Evolutionary conservation across 1,284 basidiomycete genomes (phyloP).

Genomic region (Moesziomyces sp.): DNA sequence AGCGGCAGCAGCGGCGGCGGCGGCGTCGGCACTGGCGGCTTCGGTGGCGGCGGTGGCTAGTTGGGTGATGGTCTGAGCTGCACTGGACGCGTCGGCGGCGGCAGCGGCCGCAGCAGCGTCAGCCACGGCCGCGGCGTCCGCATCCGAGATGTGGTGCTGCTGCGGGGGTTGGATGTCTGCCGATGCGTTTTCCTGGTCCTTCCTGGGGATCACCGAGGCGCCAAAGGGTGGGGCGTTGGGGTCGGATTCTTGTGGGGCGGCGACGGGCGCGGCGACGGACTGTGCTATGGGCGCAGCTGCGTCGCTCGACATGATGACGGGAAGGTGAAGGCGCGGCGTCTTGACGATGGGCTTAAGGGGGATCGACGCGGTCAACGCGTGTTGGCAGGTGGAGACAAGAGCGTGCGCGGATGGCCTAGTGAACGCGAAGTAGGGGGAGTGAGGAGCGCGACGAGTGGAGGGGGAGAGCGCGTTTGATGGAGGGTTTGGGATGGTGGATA

Average conservation of each 20-base stretch:
- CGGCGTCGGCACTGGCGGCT: slow-evolving; percentile 6
- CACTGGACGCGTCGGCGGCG: slow-evolving; percentile 42
- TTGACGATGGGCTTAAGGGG: background rate
- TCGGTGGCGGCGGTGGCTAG: slow-evolving; percentile 38
- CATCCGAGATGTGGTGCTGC: background rate
- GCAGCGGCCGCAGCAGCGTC: slow-evolving; percentile 28
- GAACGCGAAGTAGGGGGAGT: too few relatives aligned
- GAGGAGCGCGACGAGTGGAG: too few relatives aligned
- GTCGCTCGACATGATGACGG: slow-evolving; percentile 24
- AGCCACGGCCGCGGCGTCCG: slow-evolving; percentile 20
- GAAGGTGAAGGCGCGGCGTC: background rate
- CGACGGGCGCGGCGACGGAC: slow-evolving; percentile 12
- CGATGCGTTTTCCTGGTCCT: background rate
- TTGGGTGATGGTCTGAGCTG: slow-evolving; percentile 45
- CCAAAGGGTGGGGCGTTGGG: slow-evolving; percentile 8
- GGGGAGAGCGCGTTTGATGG: too few relatives aligned
- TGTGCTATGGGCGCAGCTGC: slow-evolving; percentile 4
- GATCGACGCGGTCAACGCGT: slow-evolving; percentile 4
- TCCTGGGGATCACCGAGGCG: slow-evolving; percentile 5
- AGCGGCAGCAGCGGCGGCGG: slow-evolving; percentile 23
- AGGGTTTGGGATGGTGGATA: too few relatives aligned
- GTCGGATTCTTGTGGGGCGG: slow-evolving; percentile 2
- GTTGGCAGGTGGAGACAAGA: too few relatives aligned
- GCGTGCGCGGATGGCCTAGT: too few relatives aligned
- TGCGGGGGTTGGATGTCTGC: too few relatives aligned